Evolutionary conservation across 768 basidiomycete species (phyloP), one percentile per base, ranked within the genome.

Genomic region (Trametes punicea): DNA sequence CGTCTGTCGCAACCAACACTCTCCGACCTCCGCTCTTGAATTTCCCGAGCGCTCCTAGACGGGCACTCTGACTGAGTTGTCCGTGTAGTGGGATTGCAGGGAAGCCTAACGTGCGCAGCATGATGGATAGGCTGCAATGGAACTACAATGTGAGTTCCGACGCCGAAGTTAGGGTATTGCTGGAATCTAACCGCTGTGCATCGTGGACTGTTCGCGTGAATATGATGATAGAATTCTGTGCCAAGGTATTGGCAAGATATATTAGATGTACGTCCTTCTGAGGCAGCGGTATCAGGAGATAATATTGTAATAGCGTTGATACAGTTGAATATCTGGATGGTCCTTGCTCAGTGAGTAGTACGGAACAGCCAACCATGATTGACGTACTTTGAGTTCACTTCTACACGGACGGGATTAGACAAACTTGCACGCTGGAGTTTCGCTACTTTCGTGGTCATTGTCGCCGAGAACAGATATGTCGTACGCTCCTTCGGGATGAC

Each of bases 381-480:
- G 15, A 69, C 87, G 64, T 71, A 94, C 94, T 96, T 98, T 66
- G 88, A 81, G 6, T 90, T 88, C 2, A 98, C 93, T 70, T 98
- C 95, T 2, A 98, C 85, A 62, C 89, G 82, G 23, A 95, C 84
- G n/a, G 97, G 97, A 67, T 96, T 94, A 29, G 83, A 81, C 67
- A 98, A 76, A 76, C 92, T 94, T 29, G 97, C 95, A 50, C 96
- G 75, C 69, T 98, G 96, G 10, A 99, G 77, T 71, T 98, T 98
- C 10, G 90, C 93, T 3, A 99, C 93, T 73, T 98, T 98, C 13
- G 93, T 93, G 10, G 97, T 96, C 96, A 99, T 98, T 20, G 96
- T 98, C 6, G 96, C 97, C 11, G 96, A 98, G 75, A 94, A 99
- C 1, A 99, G 81, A 68, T 93, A 98, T 2, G 97, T 99, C 27